These are phyloP conservation scores for Calonectria montana DNA, from an alignment of 2,329 filamentous ascomycete species.

Conservation along the genomic window DNA sequence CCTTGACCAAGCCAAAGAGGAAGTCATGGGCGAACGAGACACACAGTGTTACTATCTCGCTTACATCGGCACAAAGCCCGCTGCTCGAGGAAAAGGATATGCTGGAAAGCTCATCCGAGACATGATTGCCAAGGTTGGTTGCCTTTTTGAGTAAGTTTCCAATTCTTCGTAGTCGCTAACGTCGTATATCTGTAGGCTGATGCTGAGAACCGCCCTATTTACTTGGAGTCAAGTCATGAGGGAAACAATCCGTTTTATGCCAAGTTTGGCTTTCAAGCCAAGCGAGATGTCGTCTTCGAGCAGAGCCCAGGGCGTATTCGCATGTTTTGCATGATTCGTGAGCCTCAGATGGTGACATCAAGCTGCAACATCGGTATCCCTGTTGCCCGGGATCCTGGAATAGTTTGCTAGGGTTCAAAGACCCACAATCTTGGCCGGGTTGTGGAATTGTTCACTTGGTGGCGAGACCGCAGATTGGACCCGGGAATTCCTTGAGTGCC, in stretches of 20 bases:
- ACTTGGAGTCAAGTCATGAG: conserved; percentile 81
- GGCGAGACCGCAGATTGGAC: neutral
- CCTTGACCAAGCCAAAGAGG: conserved; percentile 77
- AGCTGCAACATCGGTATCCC: conserved; percentile 30
- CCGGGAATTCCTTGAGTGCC: neutral
- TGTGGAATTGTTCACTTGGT: neutral
- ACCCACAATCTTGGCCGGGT: neutral
- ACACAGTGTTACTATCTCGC: conserved; percentile 82
- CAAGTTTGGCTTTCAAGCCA: conserved; percentile 78
- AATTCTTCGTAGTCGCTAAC: neutral
- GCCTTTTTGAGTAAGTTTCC: neutral
- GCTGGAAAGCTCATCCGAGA: conserved; percentile 77
- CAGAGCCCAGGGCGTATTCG: conserved; percentile 68
- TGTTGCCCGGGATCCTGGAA: neutral
- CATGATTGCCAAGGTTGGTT: conserved; percentile 70
- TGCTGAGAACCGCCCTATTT: conserved; percentile 73
- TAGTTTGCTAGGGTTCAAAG: neutral
- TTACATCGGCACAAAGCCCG: conserved; percentile 81
- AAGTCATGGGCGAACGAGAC: conserved; percentile 75
- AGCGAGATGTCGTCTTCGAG: conserved; percentile 71
- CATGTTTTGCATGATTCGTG: conserved; percentile 85
- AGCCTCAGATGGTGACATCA: conserved; percentile 62
- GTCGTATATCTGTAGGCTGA: conserved; percentile 66
- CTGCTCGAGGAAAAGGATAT: conserved; percentile 77
- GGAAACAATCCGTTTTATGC: conserved; percentile 78